These are phyloP conservation scores for Fusarium denticulatum DNA, from an alignment of 2,329 filamentous ascomycete genomes.

Conservation along the genomic window DNA sequence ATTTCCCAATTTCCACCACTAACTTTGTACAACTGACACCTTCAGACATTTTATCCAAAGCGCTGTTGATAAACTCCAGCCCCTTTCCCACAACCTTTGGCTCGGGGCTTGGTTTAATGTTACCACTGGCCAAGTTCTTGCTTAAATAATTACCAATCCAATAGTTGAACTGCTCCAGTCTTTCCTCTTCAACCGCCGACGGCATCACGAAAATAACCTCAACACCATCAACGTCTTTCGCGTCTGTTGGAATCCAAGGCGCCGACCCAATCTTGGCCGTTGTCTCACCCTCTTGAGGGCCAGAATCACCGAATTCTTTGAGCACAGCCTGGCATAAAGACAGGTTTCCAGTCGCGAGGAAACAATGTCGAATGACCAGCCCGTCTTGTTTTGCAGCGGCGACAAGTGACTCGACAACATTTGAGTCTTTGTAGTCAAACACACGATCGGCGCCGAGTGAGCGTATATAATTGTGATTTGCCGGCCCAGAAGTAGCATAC, in stretches of 20 bases:
- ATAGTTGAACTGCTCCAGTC: conserved; percentile 51
- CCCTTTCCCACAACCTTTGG: conserved; percentile 51
- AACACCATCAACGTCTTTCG: conserved; percentile 45
- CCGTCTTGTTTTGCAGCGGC: conserved; percentile 50
- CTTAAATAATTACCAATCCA: conserved; percentile 53
- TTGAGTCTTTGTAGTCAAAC: conserved; percentile 53
- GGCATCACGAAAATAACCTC: conserved; percentile 53
- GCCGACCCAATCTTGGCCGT: conserved; percentile 51
- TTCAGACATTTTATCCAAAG: conserved; percentile 47
- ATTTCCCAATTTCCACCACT: conserved; percentile 52
- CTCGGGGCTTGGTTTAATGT: conserved; percentile 52
- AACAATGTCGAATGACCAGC: conserved; percentile 52
- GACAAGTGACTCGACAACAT: conserved; percentile 47
- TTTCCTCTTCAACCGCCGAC: conserved; percentile 47
- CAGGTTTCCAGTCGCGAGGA: conserved; percentile 53
- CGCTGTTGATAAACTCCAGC: conserved; percentile 50
- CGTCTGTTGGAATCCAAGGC: conserved; percentile 46
- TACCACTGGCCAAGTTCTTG: conserved; percentile 45
- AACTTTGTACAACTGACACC: conserved; percentile 57
- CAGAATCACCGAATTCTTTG: conserved; percentile 42
- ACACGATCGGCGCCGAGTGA: conserved; percentile 51
- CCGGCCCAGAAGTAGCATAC: conserved; percentile 52
- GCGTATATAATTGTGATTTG: conserved; percentile 48
- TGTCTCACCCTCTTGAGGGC: neutral
- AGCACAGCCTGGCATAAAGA: conserved; percentile 51